Base-by-base conservation (phyloP, 1,139 yeast genomes). In the Barnettozyma hawaiiensis region DNA sequence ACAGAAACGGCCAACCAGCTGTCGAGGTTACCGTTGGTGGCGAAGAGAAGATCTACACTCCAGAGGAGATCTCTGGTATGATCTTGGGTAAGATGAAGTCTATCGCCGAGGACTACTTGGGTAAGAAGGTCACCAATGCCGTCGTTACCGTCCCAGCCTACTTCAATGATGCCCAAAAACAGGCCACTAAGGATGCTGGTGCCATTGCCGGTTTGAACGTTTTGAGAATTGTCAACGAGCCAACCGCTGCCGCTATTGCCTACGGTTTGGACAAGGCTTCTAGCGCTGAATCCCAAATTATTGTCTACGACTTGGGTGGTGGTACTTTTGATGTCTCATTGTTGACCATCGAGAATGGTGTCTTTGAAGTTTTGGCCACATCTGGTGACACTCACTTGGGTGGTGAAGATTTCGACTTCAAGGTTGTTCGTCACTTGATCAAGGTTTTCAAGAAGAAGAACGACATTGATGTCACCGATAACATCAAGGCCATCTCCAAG, bases 131-230 rank as follows among this genome's bases (percentile, higher is more conserved):
- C 63, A 92, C 86, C 69, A 87, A 90, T 69, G 97, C 97, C 55
- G 97, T 90, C 62, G 81, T 90, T 64, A 90, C 97, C 58, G 97
- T 89, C 59, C 97, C 97, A 71, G 97, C 97, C 66, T 89, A 89
- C 75, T 90, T 90, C 84, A 89, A 89, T 75, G 97, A 89, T 70
- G 86, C 97, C 62, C 97, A 89, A 76, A 87, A 97, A 76, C 97
- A 89, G 76, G 97, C 97, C 57, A 89, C 97, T 73, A 90, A 89
- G 80, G 97, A 89, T 72, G 97, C 97, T 60, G 97, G 97, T 83
- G 83, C 92, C 72, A 90, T 90, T 76, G 87, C 97, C 60, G 97
- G 97, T 68, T 82, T 90, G 69, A 86, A 90, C 81, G 97, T 90
- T 65, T 77, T 90, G 72, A 85, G 97, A 76, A 90, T 90, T 71